Percentiles rank a stretch among this genome's conserved stretches.
phyloP scores from a whole-genome alignment of 2,329 filamentous ascomycete genomes.

The Ceratocystis huliohia region DNA sequence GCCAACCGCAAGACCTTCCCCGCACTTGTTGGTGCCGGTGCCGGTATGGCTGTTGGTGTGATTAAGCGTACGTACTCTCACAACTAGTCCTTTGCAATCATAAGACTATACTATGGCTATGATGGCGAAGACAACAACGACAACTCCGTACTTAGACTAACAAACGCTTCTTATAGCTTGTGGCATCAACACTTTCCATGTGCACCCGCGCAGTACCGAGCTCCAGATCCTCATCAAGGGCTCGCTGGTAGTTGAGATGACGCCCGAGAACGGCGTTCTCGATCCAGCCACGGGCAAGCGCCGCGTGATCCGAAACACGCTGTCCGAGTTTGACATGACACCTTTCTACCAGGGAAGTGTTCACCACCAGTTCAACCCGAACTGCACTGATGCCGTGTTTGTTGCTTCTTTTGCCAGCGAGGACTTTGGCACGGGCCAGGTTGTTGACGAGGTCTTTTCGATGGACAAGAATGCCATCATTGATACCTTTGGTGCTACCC shows the following conservation, averaged over 20 bases:
- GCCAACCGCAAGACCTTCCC: constrained; percentile 47
- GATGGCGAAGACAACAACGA: no score
- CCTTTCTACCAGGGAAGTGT: constrained; percentile 43
- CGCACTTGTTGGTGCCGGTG: constrained; percentile 39
- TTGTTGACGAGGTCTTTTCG: constrained; percentile 39
- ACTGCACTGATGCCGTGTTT: constrained; percentile 39
- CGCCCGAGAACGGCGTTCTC: constrained; percentile 39
- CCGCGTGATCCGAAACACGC: constrained; percentile 33
- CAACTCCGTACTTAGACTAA: constrained; percentile 11
- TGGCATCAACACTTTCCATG: constrained; percentile 45
- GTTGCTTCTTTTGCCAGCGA: constrained; percentile 38
- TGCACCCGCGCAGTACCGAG: constrained; percentile 42
- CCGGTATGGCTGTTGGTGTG: constrained; percentile 40
- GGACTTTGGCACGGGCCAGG: constrained; percentile 40
- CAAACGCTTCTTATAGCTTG: constrained; percentile 29
- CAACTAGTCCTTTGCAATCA: constrained; percentile 14
- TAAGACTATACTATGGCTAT: not conserved
- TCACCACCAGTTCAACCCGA: constrained; percentile 45
- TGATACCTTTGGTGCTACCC: constrained; percentile 35
- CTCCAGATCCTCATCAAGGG: constrained; percentile 41
- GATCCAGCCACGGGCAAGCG: constrained; percentile 28
- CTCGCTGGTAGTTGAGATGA: constrained; percentile 38
- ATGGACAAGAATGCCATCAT: constrained; percentile 35
- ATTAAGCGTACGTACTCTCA: constrained; percentile 30
- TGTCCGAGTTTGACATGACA: constrained; percentile 37